A percentile compares a stretch with the other conserved stretches of the same genome.
Evolutionary conservation across 305 asterid genomes (phyloP).

Genomic region (Fraxinus sp.): DNA sequence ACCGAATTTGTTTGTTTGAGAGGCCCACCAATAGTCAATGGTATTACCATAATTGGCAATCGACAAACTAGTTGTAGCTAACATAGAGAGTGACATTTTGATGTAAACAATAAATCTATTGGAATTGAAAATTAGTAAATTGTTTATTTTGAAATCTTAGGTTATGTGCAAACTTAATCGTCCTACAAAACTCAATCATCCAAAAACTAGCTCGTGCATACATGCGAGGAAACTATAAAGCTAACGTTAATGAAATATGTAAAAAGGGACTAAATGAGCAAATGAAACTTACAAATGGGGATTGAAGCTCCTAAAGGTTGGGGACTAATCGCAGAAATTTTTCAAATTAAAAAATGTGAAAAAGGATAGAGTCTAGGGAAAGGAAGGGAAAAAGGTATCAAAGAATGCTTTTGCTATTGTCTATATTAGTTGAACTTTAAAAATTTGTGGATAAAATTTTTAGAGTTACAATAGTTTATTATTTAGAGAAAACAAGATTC

Average conservation of each 20-base stretch:
- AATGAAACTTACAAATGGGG: background rate
- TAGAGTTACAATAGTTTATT: background rate
- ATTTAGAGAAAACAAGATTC: background rate
- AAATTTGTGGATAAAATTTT: background rate
- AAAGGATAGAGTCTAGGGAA: background rate
- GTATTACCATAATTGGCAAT: background rate
- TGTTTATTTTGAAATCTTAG: background rate
- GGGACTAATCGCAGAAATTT: background rate
- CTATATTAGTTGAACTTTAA: background rate
- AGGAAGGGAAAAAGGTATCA: background rate
- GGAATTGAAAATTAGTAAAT: background rate
- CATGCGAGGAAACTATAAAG: background rate
- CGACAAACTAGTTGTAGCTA: background rate
- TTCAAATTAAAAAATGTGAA: background rate
- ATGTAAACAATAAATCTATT: background rate
- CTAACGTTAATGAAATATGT: background rate
- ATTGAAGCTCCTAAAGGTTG: background rate
- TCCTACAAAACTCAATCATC: background rate
- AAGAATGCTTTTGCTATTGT: background rate
- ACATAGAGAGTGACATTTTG: background rate
- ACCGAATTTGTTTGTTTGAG: background rate
- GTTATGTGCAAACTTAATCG: background rate
- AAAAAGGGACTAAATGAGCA: background rate
- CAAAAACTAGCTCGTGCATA: background rate
- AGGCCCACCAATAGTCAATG: background rate